Base-by-base conservation (phyloP, 1,284 basidiomycete species). In the Phlebopus sp. region DNA sequence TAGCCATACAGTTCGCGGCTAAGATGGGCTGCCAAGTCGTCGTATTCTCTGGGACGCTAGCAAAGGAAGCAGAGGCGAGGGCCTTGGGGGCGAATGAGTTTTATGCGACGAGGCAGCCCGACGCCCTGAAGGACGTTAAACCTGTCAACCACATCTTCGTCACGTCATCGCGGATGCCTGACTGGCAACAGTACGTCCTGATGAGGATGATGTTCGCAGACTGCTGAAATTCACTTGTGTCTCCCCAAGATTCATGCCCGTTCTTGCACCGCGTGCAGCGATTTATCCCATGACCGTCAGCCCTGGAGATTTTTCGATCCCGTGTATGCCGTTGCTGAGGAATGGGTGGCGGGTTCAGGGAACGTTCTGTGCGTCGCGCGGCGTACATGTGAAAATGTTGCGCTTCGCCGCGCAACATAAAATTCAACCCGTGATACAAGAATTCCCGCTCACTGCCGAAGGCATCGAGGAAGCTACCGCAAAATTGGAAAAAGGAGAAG, bases 1-100 rank as follows among this genome's bases (percentile, higher is more conserved):
- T 63, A 4, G 62, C 59, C n/a, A 62, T 66, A 46, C 55, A 62
- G 39, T 64, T 63, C 37, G 58, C 64, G 11, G 52, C 56, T 6
- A 66, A 65, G 38, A 65, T 66, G 56, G 62, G 63, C 7, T 78
- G 78, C 23, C 73, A 78, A 42, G 78, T 81, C 8, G 73, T 73
- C 46, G 80, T 76, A 42, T 77, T 82, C 63, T 78, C 77, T 18
- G 72, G 74, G 54, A 75, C 74, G 5, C 69, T 72, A 37, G 64
- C 64, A 47, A 82, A 82, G 67, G 72, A 71, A 56, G 72, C 72
- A 35, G 78, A 81, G 54, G 77, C 78, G 9, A 59, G 75, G 47
- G 64, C 67, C 36, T 69, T 82, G 59, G 79, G 80, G 13, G 80
- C 78, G 17, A 52, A 49, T 11, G 64, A 66, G 42, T 68, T 67